Conservation (phyloP, 208 protist genomes). For the Naegleria lovaniensis region DNA sequence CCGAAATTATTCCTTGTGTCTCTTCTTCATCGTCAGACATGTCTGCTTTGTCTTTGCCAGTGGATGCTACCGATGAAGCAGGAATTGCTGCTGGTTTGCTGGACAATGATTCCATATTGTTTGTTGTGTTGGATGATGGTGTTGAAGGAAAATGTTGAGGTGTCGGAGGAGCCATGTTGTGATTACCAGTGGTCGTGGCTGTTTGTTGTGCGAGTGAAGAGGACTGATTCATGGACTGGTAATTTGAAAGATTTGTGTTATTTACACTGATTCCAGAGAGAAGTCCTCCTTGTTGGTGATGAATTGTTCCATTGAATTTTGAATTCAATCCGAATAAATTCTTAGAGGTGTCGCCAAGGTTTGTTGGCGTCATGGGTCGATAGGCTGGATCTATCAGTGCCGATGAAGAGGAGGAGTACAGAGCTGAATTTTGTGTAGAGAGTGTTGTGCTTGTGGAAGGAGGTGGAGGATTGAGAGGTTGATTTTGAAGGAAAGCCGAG, state of each 20-base stretch:
- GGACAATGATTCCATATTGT: too few species aligned
- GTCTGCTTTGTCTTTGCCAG: not conserved
- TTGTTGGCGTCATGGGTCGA: not conserved
- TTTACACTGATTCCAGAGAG: not conserved
- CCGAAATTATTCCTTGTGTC: not conserved
- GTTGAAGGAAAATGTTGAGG: too few species aligned
- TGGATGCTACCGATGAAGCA: not conserved
- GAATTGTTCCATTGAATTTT: not conserved
- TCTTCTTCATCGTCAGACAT: not conserved
- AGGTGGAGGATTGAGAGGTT: not conserved
- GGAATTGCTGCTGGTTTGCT: too few species aligned
- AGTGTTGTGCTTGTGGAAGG: not conserved
- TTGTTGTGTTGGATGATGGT: too few species aligned
- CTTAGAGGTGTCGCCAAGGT: not conserved
- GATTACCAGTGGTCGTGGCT: too few species aligned
- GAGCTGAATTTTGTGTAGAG: not conserved
- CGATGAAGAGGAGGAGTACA: not conserved
- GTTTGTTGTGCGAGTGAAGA: too few species aligned
- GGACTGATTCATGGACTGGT: not conserved
- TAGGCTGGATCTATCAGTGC: not conserved
- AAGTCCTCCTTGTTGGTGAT: not conserved
- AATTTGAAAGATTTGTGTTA: not conserved
- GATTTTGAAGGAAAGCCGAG: not conserved
- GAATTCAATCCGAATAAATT: not conserved
- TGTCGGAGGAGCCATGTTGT: too few species aligned